Percentiles rank a stretch among this genome's conserved stretches.
These are phyloP conservation scores for Camellia granthamiana DNA, from an alignment of 148 eudicot genomes.

Conservation along the genomic window DNA sequence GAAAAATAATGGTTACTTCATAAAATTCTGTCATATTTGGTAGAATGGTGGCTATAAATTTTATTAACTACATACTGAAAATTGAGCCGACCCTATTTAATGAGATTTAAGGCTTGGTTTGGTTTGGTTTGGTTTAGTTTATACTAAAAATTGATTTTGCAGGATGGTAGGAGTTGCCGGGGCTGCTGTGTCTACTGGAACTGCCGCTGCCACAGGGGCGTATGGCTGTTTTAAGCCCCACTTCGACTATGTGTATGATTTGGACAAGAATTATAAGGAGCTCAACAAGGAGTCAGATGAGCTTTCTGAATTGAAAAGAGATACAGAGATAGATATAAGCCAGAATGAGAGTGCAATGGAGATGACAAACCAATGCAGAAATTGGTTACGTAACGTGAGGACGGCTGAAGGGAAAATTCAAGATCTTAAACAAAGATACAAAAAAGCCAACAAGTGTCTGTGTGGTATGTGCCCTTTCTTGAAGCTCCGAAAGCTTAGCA, in stretches of 20 bases:
- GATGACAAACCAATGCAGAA: neutral
- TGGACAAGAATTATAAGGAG: neutral
- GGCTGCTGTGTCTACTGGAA: too few species aligned
- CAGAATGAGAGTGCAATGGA: neutral
- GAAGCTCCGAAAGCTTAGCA: neutral
- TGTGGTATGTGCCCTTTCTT: neutral
- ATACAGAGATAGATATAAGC: neutral
- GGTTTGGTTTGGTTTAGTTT: too few species aligned
- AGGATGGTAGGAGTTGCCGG: too few species aligned
- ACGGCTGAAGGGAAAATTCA: neutral
- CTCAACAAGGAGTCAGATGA: neutral
- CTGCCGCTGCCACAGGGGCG: too few species aligned
- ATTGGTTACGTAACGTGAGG: neutral
- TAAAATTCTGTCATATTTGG: too few species aligned
- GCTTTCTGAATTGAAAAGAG: neutral
- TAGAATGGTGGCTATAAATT: too few species aligned
- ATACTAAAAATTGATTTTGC: too few species aligned
- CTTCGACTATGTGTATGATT: neutral
- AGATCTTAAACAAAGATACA: neutral
- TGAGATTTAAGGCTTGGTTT: too few species aligned
- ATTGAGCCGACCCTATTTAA: too few species aligned
- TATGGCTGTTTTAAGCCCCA: neutral
- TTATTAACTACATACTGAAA: too few species aligned
- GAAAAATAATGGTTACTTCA: too few species aligned
- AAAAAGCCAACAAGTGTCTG: neutral